Evolutionary conservation across 345 rosid genomes (phyloP), one percentile per base, ranked within the genome.

Genomic region (Brassica nigra): DNA sequence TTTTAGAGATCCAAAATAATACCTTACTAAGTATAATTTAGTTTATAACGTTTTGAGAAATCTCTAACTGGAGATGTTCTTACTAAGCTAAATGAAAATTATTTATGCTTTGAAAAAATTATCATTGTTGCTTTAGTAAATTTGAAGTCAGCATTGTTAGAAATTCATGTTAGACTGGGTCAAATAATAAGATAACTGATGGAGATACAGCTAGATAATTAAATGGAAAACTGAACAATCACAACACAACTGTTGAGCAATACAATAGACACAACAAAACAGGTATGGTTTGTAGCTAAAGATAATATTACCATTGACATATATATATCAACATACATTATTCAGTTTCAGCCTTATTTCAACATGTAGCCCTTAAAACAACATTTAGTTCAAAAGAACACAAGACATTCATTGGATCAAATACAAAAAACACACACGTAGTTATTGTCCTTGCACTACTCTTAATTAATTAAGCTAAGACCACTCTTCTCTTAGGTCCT

Each of bases 401-500:
- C 66, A 57, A 29, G 9, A 16, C 20, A 1, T 5, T 69, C 4
- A 10, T 15, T 16, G n/a, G 65, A 61, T 15, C 49, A 44, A 47
- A 64, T 23, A 64, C 29, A 8, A 39, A 62, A 34, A 34, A 33
- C 8, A 37, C 34, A 3, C 69, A 73, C 73, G 18, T 11, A 49
- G 65, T 68, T 65, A 16, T 68, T 79, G 49, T 44, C 33, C 54
- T 23, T 67, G 10, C 11, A 62, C 42, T 65, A 58, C 68, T 66
- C 59, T 67, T 62, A 14, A 6, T 6, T 30, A 33, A 68, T 0
- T 29, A 20, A 28, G 79, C 52, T 69, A 75, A 65, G 68, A 64
- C 69, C 73, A 58, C 57, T 63, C 68, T 63, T 57, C 80, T 70
- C 62, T 75, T 75, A 65, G 61, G 85, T 74, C 84, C 82, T 44